Base-by-base conservation (phyloP, 176 grass and related monocot genomes). In the Miscanthus lutarioriparius region DNA sequence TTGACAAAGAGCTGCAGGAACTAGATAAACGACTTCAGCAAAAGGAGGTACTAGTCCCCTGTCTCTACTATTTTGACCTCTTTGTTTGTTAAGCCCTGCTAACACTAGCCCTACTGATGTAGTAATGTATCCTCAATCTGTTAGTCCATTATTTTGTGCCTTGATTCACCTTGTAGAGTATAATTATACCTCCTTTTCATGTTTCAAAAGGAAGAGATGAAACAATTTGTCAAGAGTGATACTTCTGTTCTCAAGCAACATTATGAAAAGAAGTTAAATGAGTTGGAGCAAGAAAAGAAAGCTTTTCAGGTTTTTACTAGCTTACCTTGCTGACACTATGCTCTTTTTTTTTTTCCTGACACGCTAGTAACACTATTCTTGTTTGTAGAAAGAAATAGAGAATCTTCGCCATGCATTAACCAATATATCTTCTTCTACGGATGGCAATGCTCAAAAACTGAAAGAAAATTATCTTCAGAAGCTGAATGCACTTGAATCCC, bases 351-450 rank as follows among this genome's bases (percentile, higher is more conserved):
- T 76, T 67, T 45, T 76, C 43, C 25, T 71, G 23, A 53, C 77
- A 80, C 67, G 79, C 6, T 48, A 71, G 53, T 78, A 77, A 88
- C 75, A 6, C 22, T 66, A 30, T 80, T 69, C 83, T 10, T 81
- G 59, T 88, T 85, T 85, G 26, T 90, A 98, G 96, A 95, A 98
- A 94, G 96, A 98, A 91, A 95, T 98, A 25, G 93, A 98, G 80
- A 79, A 82, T 49, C 93, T 98, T 79, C 89, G 91, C 44, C 92
- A 83, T 77, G 88, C 87, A 38, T 87, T 95, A 83, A 78, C 74
- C 74, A 90, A 86, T 49, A 81, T 95, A 83, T 89, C 87, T 26
- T 91, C 87, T 68, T 81, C 67, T 82, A 85, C 89, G 43, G 96
- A 95, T 74, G 93, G 90, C 33, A 62, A 81, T 72, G 74, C 89